A percentile compares a stretch with the other conserved stretches of the same genome.
phyloP scores from a whole-genome alignment of 2,329 filamentous ascomycete genomes.

The Colletotrichum falcatum region DNA sequence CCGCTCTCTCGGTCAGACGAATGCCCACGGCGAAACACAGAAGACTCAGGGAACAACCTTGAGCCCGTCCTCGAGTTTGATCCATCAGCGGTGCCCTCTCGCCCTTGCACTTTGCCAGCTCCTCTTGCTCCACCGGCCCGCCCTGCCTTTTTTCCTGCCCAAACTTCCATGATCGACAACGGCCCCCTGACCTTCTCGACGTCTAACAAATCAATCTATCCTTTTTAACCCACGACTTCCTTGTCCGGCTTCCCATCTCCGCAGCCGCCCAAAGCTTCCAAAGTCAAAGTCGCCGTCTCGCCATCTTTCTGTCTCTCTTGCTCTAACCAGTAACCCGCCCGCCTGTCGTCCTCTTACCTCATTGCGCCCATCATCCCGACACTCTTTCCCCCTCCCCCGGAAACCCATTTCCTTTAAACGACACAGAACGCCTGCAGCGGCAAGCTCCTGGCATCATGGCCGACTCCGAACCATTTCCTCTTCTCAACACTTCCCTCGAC shows the following conservation, averaged over 20 bases:
- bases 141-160: conserved; percentile 27
- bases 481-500: conserved; percentile 64
- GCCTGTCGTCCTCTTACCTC: conserved; percentile 7
- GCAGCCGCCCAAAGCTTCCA: conserved; percentile 21
- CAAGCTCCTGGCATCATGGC: conserved; percentile 26
- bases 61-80: conserved; percentile 19
- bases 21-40: conserved; percentile 37
- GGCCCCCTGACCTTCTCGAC: conserved; percentile 33
- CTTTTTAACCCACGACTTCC: conserved; percentile 20
- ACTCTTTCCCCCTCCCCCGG: conserved; percentile 8
- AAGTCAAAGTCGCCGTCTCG: conserved; percentile 22
- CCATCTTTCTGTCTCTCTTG: conserved; percentile 1
- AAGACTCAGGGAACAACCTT: conserved; percentile 38
- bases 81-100: conserved; percentile 8
- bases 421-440: conserved; percentile 24
- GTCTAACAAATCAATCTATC: conserved; percentile 31
- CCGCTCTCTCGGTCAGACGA: conserved; percentile 38
- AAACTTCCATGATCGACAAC: conserved; percentile 38
- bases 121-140: conserved; percentile 38
- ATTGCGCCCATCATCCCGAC: conserved; percentile 17
- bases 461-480: conserved; percentile 65
- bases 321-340: background rate
- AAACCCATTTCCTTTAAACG: conserved; percentile 28
- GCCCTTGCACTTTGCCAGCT: conserved; percentile 14
- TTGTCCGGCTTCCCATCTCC: conserved; percentile 11